Evolutionary conservation across 169 alveolate species (phyloP).

Genomic region (Plasmodium chabaudi): DNA sequence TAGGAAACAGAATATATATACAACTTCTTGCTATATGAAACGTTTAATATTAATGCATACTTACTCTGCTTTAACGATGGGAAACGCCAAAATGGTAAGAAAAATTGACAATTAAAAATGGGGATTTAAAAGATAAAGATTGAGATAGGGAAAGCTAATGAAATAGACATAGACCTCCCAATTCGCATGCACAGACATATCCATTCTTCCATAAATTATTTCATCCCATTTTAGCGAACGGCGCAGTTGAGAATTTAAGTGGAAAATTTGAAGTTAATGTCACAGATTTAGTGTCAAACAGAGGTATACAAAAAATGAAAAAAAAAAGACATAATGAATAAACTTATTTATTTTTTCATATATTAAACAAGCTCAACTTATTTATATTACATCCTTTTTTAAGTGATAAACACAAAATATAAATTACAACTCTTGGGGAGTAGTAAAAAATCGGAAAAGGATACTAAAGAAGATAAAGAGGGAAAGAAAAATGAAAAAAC

Average conservation of each 20-base stretch:
- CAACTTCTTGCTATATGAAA: constrained; percentile 42
- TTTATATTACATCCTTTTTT: background rate
- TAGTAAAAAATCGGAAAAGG: constrained; percentile 6
- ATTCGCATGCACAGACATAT: too few species aligned
- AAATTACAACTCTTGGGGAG: background rate
- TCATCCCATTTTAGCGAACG: constrained; percentile 8
- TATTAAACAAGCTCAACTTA: background rate
- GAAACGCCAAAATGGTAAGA: constrained; percentile 44
- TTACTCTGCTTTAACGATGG: constrained; percentile 36
- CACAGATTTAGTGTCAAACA: constrained; percentile 36
- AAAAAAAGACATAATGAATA: background rate
- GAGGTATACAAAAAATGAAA: constrained; percentile 14
- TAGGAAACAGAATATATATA: constrained; percentile 70
- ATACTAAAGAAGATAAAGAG: constrained; percentile 12
- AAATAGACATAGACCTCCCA: too few species aligned
- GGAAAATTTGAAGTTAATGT: constrained; percentile 46
- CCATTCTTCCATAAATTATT: too few species aligned
- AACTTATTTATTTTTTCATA: background rate
- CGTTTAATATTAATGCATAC: constrained; percentile 50
- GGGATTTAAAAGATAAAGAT: background rate
- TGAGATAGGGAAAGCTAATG: background rate
- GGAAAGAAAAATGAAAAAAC: constrained; percentile 4
- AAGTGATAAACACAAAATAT: constrained; percentile 38
- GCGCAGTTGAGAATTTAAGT: constrained; percentile 18
- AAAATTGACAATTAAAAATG: background rate